Percentiles rank a stretch among this genome's conserved stretches.
These are phyloP conservation scores for Stramenopiles sp. DNA, from an alignment of 352 stramenopile genomes.

Conservation along the genomic window DNA sequence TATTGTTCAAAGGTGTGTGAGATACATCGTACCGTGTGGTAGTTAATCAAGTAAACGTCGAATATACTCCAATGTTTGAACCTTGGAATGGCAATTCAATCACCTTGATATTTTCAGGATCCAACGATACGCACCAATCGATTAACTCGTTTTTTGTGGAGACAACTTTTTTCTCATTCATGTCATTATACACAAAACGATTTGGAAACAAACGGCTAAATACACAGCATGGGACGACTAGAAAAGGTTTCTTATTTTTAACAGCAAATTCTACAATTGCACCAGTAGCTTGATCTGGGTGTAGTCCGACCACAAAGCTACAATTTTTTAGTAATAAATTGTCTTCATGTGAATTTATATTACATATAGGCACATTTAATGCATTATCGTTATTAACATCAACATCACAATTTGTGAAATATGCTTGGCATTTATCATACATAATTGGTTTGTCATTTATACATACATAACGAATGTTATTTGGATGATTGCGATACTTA, in stretches of 20 bases:
- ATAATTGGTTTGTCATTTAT: neutral
- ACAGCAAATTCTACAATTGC: slow-evolving; percentile 73
- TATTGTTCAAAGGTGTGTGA: too few species aligned
- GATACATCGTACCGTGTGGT: too few species aligned
- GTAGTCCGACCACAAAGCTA: neutral
- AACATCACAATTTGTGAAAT: neutral
- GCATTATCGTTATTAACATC: neutral
- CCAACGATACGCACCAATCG: neutral
- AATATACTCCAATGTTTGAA: neutral
- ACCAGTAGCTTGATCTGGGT: slow-evolving; percentile 48
- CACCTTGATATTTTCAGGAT: neutral
- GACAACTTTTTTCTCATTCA: neutral
- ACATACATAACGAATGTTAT: neutral
- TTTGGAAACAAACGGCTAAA: slow-evolving; percentile 68
- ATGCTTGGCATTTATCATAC: neutral
- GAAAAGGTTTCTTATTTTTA: slow-evolving; percentile 66
- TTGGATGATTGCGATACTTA: neutral
- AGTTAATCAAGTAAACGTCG: neutral
- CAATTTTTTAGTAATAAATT: neutral
- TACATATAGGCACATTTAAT: neutral
- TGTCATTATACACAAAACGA: slow-evolving; percentile 23
- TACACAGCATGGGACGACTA: slow-evolving; percentile 82
- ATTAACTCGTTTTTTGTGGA: neutral
- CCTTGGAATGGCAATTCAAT: neutral
- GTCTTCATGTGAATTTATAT: too few species aligned